These are phyloP conservation scores for Geotrichum restrictum DNA, from an alignment of 1,139 yeast species.

Conservation along the genomic window DNA sequence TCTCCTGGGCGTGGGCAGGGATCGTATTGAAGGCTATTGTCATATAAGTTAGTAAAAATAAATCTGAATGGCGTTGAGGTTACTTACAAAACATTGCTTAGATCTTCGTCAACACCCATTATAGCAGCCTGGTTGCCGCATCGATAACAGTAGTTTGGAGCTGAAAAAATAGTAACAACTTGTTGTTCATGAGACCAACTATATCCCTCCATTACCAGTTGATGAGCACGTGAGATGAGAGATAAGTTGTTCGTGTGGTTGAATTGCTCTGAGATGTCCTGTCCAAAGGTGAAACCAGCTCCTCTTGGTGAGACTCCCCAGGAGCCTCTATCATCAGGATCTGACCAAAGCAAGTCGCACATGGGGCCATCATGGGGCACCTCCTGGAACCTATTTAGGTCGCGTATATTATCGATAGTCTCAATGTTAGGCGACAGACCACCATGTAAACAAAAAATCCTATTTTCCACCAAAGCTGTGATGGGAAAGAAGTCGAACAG, in stretches of 20 bases:
- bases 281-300: constrained; percentile 91
- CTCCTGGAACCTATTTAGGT: constrained; percentile 78
- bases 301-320: constrained; percentile 96
- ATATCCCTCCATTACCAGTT: constrained; percentile 91
- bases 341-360: constrained; percentile 94
- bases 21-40: constrained; percentile 65
- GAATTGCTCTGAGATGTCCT: constrained; percentile 75
- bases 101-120: constrained; percentile 88
- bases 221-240: constrained; percentile 88
- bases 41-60: constrained; percentile 1
- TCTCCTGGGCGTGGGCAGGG: constrained; percentile 95
- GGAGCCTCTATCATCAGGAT: constrained; percentile 89
- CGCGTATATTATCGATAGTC: constrained; percentile 74
- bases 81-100: constrained; percentile 24
- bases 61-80: neutral
- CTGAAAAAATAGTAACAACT: constrained; percentile 84
- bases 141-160: constrained; percentile 93
- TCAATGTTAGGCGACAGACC: constrained; percentile 87
- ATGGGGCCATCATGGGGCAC: constrained; percentile 96
- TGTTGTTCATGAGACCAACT: constrained; percentile 73
- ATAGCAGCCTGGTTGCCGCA: constrained; percentile 97
- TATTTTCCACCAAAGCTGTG: constrained; percentile 75
- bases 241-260: constrained; percentile 70
- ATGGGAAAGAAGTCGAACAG: constrained; percentile 83
- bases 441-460: constrained; percentile 80